Evolutionary conservation across 345 rosid species (phyloP), one percentile per base, ranked within the genome.

Genomic region (Boechera retrofracta): DNA sequence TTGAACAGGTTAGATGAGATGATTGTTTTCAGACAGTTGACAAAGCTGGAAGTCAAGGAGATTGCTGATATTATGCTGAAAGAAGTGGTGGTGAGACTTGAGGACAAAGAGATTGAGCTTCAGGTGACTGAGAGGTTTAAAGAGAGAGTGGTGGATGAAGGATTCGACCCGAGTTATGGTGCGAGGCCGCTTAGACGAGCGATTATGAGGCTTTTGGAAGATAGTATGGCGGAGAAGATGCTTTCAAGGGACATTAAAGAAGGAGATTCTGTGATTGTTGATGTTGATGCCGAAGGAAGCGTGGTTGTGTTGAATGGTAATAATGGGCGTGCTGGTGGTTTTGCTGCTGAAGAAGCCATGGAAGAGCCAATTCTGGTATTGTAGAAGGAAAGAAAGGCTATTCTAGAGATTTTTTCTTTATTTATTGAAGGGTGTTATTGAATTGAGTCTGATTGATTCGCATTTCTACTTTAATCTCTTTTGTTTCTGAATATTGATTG

Each of bases 151-250:
- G 99, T 93, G 0, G 89, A 96, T 1, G 99, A 96, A 87, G 99
- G 99, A 11, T 96, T 88, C 39, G 87, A 96, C 59, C 99, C 98
- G 4, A 91, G 97, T 73, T 96, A 96, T 13, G 99, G 99, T 1
- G 99, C 99, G 0, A 88, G 98, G 83, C 98, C 99, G 54, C 79
- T 96, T 59, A 85, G 99, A 82, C 86, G 99, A 79, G 99, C 98
- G 21, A 89, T 96, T 0, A 93, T 91, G 98, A 87, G 97, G 79
- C 89, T 93, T 18, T 81, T 96, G 49, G 99, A 96, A 77, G 99
- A 96, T 79, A 87, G 92, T 74, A 88, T 96, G 99, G 99, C 98
- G 2, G 99, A 96, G 91, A 95, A 95, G 79, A 91, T 95, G 99
- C 98, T 96, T 21, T 85, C 91, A 18, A 81, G 96, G 71, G 98